Percentiles rank a stretch among this genome's conserved stretches.
phyloP scores from a whole-genome alignment of 164 flowering plant genomes.

The Euptelea pleiosperma region DNA sequence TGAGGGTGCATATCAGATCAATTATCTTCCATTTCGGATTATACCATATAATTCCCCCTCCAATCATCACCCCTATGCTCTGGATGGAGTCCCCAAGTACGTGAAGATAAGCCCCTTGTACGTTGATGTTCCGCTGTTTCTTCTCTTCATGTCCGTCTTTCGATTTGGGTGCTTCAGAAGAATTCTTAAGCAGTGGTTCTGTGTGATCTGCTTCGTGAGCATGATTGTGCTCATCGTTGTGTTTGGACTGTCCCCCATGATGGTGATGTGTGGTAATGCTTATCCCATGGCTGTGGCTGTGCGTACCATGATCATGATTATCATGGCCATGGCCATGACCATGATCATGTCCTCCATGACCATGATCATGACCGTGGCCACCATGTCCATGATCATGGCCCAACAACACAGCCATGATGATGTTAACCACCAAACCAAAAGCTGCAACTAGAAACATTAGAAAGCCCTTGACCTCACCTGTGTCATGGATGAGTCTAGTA shows the following conservation, averaged over 20 bases:
- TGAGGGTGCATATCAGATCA: slow-evolving; percentile 75
- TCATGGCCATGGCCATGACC: slow-evolving; percentile 36
- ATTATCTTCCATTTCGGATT: slow-evolving; percentile 80
- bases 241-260: slow-evolving; percentile 17
- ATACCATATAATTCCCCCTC: slow-evolving; percentile 80
- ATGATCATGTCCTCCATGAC: slow-evolving; percentile 10
- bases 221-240: slow-evolving; percentile 25
- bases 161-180: slow-evolving; percentile 18
- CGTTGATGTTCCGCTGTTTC: slow-evolving; percentile 62
- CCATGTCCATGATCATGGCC: slow-evolving; percentile 69
- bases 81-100: slow-evolving; percentile 88
- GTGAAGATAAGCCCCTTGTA: slow-evolving; percentile 91
- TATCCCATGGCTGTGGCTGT: slow-evolving; percentile 23
- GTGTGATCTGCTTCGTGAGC: slow-evolving; percentile 21
- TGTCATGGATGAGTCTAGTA: slow-evolving; percentile 47
- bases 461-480: slow-evolving; percentile 69
- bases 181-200: slow-evolving; percentile 38
- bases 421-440: slow-evolving; percentile 73
- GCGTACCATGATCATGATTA: slow-evolving; percentile 27
- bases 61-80: slow-evolving; percentile 86
- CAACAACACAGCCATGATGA: slow-evolving; percentile 67
- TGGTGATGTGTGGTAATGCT: slow-evolving; percentile 27
- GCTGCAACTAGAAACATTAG: slow-evolving; percentile 80
- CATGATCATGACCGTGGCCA: slow-evolving; percentile 24
- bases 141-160: slow-evolving; percentile 22